Conservation (phyloP, 2,329 filamentous ascomycete genomes). For the Curvularia spicifera region DNA sequence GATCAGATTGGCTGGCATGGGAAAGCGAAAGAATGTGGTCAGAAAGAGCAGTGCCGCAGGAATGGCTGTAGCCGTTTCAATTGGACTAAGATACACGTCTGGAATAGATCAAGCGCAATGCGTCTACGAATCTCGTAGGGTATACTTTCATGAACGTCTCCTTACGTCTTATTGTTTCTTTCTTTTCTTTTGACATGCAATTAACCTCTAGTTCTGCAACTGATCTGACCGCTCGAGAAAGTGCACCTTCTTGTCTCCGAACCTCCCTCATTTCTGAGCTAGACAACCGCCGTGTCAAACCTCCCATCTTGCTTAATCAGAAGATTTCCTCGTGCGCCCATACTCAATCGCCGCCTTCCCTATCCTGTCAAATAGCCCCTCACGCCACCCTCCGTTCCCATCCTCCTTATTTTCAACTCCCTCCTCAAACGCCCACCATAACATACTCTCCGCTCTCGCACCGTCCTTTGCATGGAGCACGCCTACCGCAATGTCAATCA, state of each 20-base stretch:
- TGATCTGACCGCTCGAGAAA: not conserved
- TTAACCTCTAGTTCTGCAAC: not conserved
- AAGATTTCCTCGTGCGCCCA: slow-evolving; percentile 38
- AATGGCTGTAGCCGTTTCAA: slow-evolving; percentile 38
- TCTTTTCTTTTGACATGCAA: not conserved
- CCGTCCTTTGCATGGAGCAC: slow-evolving; percentile 55
- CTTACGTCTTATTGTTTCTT: not conserved
- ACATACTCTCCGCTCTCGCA: slow-evolving; percentile 54
- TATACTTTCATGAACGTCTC: not conserved
- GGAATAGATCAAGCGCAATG: not conserved
- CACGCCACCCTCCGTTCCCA: slow-evolving; percentile 53
- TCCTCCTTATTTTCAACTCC: slow-evolving; percentile 37
- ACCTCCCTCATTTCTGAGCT: not conserved
- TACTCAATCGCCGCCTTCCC: slow-evolving; percentile 49
- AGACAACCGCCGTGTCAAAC: not conserved
- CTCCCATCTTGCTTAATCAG: not conserved
- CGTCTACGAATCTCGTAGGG: not conserved
- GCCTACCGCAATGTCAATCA: slow-evolving; percentile 56
- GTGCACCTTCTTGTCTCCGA: not conserved
- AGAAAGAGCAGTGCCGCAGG: slow-evolving; percentile 45
- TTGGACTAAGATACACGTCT: not conserved
- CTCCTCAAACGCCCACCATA: slow-evolving; percentile 53
- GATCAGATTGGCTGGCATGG: slow-evolving; percentile 98
- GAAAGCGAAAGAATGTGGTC: slow-evolving; percentile 69
- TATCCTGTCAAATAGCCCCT: slow-evolving; percentile 40